Percentiles rank a stretch among this genome's conserved stretches.
These are phyloP conservation scores for Euphorbia celastroides DNA, from an alignment of 441 rosid genomes.

Conservation along the genomic window DNA sequence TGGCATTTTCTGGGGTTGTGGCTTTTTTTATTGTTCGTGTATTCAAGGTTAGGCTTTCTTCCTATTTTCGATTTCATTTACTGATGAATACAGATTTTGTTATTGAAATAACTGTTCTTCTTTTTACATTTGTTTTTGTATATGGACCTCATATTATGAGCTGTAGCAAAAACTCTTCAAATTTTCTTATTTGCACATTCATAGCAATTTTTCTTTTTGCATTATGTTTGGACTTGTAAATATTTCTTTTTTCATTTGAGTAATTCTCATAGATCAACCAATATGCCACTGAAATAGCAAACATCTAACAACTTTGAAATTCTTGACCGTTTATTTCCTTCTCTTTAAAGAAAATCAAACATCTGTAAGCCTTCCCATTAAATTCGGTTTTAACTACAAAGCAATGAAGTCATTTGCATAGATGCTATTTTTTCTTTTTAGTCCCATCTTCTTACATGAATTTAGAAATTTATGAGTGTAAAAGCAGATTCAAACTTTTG, in stretches of 20 bases:
- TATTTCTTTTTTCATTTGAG: no score
- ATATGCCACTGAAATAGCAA: no score
- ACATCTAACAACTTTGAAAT: no score
- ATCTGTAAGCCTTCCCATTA: no score
- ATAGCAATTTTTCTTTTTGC: no score
- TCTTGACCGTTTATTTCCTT: no score
- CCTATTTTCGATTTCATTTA: not conserved
- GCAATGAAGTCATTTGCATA: not conserved
- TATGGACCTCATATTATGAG: not conserved
- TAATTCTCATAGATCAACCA: no score
- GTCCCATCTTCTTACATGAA: not conserved
- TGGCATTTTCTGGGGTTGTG: slow-evolving; percentile 85
- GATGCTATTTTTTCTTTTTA: not conserved
- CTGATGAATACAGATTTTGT: not conserved
- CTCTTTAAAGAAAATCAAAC: no score
- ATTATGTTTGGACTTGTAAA: no score
- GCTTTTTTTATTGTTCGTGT: slow-evolving; percentile 92
- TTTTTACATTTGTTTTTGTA: no score
- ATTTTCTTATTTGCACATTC: not conserved
- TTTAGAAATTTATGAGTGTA: not conserved
- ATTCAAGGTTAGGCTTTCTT: slow-evolving; percentile 59
- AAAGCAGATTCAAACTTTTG: not conserved
- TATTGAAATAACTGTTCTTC: not conserved
- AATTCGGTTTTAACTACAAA: no score
- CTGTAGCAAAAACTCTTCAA: not conserved